Percentiles rank a stretch among this genome's conserved stretches.
phyloP scores from a whole-genome alignment of 805 yeast genomes.

The Candida manassasensis region DNA sequence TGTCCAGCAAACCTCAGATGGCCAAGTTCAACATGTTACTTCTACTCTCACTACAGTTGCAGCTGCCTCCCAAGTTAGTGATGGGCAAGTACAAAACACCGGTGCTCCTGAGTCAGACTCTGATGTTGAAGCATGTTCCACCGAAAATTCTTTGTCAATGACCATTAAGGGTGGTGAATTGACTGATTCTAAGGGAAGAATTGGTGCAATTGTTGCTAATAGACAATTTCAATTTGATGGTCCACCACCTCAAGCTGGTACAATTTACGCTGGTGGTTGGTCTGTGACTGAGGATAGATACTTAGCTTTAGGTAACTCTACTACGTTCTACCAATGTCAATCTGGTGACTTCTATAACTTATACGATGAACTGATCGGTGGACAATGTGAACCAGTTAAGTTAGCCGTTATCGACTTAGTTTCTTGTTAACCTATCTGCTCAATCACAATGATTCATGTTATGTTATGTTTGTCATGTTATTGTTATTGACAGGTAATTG shows the following conservation, averaged over 20 bases:
- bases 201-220: conserved; percentile 45
- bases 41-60: conserved; percentile 18
- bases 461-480: too few species aligned
- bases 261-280: conserved; percentile 64
- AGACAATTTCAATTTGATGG: conserved; percentile 79
- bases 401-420: conserved; percentile 56
- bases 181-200: conserved; percentile 37
- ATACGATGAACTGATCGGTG: conserved; percentile 54
- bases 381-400: conserved; percentile 49
- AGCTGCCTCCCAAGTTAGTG: conserved; percentile 22
- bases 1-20: conserved; percentile 32
- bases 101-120: conserved; percentile 9
- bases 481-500: too few species aligned
- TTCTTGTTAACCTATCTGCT: conserved; percentile 45
- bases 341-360: conserved; percentile 78
- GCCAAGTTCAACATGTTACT: conserved; percentile 23
- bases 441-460: too few species aligned
- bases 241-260: conserved; percentile 79
- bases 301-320: conserved; percentile 59
- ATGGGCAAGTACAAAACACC: conserved; percentile 27
- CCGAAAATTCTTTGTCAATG: conserved; percentile 50
- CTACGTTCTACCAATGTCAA: conserved; percentile 68
- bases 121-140: conserved; percentile 38
- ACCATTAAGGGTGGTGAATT: conserved; percentile 36
- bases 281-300: conserved; percentile 34